phyloP scores from a whole-genome alignment of 768 basidiomycete species.

The Tricholomella constricta region DNA sequence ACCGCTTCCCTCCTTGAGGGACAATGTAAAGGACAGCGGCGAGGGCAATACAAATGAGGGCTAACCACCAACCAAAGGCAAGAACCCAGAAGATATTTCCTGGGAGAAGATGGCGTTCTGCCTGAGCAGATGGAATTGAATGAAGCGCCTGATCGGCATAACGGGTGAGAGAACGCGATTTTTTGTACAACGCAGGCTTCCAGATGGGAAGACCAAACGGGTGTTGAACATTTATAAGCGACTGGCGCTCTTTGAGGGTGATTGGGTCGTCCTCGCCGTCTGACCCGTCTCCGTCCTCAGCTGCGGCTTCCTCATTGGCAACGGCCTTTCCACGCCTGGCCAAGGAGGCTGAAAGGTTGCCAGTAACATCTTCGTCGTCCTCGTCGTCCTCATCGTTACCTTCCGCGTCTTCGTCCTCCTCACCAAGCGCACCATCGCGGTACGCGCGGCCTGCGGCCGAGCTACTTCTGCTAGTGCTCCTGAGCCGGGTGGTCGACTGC shows the following conservation, averaged over 20 bases:
- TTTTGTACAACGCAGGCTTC: slow-evolving; percentile 99
- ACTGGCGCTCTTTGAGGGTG: slow-evolving; percentile 93
- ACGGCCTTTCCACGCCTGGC: slow-evolving; percentile 46
- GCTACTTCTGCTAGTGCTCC: slow-evolving; percentile 68
- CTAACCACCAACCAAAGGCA: slow-evolving; percentile 93
- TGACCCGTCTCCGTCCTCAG: slow-evolving; percentile 41
- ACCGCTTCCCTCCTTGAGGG: slow-evolving; percentile 81
- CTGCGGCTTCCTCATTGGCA: slow-evolving; percentile 39
- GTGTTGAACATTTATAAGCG: slow-evolving; percentile 98
- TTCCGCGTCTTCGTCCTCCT: slow-evolving; percentile 52
- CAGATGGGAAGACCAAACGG: slow-evolving; percentile 99
- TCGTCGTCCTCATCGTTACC: slow-evolving; percentile 39
- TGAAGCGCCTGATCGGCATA: slow-evolving; percentile 95
- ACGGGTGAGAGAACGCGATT: slow-evolving; percentile 93
- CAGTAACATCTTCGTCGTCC: slow-evolving; percentile 35
- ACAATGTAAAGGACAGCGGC: slow-evolving; percentile 70
- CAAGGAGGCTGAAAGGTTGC: slow-evolving; percentile 11
- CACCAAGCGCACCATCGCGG: slow-evolving; percentile 48
- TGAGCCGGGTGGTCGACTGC: slow-evolving; percentile 47
- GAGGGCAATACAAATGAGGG: slow-evolving; percentile 65
- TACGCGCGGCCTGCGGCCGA: slow-evolving; percentile 46
- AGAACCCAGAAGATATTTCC: slow-evolving; percentile 94
- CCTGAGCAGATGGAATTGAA: slow-evolving; percentile 87
- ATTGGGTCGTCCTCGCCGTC: slow-evolving; percentile 76
- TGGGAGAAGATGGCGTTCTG: slow-evolving; percentile 88